A percentile compares a stretch with the other conserved stretches of the same genome.
phyloP scores from a whole-genome alignment of 106 monocot genomes.

The Posidonia australis region DNA sequence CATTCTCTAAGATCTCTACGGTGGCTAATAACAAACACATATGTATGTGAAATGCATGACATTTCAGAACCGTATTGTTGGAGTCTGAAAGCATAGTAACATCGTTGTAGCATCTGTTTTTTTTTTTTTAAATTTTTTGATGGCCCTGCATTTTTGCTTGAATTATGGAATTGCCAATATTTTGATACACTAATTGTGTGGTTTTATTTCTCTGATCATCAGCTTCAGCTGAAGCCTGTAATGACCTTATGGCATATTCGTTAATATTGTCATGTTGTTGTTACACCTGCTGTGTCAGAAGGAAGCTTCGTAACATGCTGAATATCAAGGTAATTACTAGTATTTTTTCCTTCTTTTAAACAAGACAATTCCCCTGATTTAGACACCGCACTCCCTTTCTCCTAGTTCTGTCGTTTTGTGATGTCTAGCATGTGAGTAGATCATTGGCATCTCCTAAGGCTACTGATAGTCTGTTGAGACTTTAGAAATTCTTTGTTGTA shows the following conservation, averaged over 20 bases:
- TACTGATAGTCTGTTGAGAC: no score
- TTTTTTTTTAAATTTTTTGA: neutral
- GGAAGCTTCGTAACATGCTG: slow-evolving; percentile 60
- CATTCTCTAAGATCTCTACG: slow-evolving; percentile 56
- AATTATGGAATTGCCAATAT: neutral
- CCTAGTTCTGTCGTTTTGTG: neutral
- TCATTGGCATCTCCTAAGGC: no score
- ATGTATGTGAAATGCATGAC: slow-evolving; percentile 30
- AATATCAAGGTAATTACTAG: slow-evolving; percentile 49
- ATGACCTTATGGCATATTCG: slow-evolving; percentile 84
- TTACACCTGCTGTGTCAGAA: slow-evolving; percentile 84
- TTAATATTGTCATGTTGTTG: slow-evolving; percentile 88
- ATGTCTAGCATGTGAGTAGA: no score
- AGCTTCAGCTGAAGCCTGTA: slow-evolving; percentile 82
- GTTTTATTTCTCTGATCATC: slow-evolving; percentile 2
- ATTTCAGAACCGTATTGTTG: neutral
- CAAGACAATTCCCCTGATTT: no score
- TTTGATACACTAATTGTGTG: slow-evolving; percentile 5
- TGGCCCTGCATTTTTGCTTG: neutral
- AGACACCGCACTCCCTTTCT: no score
- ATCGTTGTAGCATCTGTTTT: no score
- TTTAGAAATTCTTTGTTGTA: no score
- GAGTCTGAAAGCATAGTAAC: no score
- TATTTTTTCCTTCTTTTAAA: neutral
- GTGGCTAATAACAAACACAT: slow-evolving; percentile 50